phyloP scores from a whole-genome alignment of 805 yeast species.

The Cyberlindnera mycetangii region DNA sequence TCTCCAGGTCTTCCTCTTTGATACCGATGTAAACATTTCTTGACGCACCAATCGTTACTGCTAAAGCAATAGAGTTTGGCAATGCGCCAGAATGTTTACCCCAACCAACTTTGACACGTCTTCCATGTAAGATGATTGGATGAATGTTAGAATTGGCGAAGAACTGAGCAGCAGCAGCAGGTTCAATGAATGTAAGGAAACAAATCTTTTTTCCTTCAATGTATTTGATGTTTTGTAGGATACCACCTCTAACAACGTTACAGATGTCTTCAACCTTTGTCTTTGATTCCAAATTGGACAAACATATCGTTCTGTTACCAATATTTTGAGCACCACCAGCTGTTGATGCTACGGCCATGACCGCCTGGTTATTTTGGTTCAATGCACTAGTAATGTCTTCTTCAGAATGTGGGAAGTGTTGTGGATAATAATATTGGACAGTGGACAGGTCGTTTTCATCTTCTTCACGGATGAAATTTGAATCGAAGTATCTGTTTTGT shows the following conservation, averaged over 20 bases:
- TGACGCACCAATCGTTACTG: conserved; percentile 72
- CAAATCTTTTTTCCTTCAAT: conserved; percentile 55
- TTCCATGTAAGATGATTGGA: conserved; percentile 59
- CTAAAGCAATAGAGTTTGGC: conserved; percentile 50
- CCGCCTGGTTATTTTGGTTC: conserved; percentile 16
- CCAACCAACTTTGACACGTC: conserved; percentile 68
- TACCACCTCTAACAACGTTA: conserved; percentile 76
- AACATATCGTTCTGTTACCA: conserved; percentile 65
- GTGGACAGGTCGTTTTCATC: conserved; percentile 4
- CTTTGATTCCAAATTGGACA: conserved; percentile 62
- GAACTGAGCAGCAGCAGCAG: conserved; percentile 63
- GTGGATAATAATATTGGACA: conserved; percentile 9
- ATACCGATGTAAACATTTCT: conserved; percentile 75
- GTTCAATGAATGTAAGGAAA: conserved; percentile 66
- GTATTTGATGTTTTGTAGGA: conserved; percentile 55
- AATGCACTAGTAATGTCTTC: conserved; percentile 11
- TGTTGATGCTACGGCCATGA: conserved; percentile 13
- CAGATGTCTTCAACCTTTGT: conserved; percentile 73
- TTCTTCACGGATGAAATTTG: conserved; percentile 26
- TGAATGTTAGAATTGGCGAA: conserved; percentile 57
- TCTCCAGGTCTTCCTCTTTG: conserved; percentile 34
- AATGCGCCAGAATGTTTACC: conserved; percentile 63
- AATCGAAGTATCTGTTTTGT: conserved; percentile 49
- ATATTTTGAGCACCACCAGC: conserved; percentile 86
- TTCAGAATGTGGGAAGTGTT: conserved; percentile 9